Conservation (phyloP, 805 yeast genomes). For the Starmerella vitae region DNA sequence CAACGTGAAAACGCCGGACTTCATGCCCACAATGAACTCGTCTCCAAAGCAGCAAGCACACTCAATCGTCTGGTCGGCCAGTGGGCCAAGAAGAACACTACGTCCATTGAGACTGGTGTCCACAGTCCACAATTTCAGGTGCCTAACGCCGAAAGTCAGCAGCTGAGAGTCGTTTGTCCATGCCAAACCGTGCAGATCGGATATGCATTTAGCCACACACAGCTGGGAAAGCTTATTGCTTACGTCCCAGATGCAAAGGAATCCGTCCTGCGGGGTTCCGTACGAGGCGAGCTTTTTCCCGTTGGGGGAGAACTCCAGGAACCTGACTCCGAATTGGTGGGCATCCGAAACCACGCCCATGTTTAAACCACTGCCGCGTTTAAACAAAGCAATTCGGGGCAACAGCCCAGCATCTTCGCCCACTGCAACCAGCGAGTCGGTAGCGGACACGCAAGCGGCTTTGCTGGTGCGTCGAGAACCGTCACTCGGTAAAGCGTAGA, state of each 20-base stretch:
- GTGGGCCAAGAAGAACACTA: constrained; percentile 41
- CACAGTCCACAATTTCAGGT: constrained; percentile 49
- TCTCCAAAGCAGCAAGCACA: too few species aligned
- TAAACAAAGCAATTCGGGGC: constrained; percentile 43
- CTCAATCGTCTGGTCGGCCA: constrained; percentile 39
- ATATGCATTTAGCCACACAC: constrained; percentile 51
- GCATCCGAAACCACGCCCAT: constrained; percentile 39
- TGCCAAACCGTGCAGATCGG: constrained; percentile 39
- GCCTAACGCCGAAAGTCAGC: constrained; percentile 48
- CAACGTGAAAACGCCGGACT: too few species aligned
- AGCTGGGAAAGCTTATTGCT: constrained; percentile 27
- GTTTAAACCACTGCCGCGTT: constrained; percentile 29
- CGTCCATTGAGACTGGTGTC: constrained; percentile 38
- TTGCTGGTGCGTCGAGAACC: too few species aligned
- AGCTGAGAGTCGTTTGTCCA: constrained; percentile 41
- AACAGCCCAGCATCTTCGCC: constrained; percentile 55
- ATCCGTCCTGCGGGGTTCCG: constrained; percentile 61
- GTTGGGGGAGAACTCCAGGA: constrained; percentile 44
- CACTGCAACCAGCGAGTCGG: constrained; percentile 48
- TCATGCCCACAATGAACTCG: too few species aligned
- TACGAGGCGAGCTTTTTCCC: constrained; percentile 44
- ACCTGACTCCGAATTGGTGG: constrained; percentile 52
- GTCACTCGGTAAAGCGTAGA: too few species aligned
- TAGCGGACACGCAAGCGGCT: too few species aligned
- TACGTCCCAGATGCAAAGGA: constrained; percentile 46